A percentile compares a stretch with the other conserved stretches of the same genome.
Conservation (phyloP, 1,284 basidiomycete genomes). For the Trichosporon sp. region DNA sequence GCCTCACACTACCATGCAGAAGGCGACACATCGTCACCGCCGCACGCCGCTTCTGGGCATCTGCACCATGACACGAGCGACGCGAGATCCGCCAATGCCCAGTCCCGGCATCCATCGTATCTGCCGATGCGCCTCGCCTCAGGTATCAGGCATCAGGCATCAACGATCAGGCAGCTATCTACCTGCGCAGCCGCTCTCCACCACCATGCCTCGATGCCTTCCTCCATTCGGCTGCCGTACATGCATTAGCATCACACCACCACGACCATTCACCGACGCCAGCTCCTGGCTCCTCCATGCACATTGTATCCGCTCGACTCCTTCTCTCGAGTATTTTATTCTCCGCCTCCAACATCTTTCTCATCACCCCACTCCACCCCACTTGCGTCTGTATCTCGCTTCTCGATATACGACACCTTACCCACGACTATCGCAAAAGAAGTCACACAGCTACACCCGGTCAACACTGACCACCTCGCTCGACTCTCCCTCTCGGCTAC, state of each 20-base stretch:
- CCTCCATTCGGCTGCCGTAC: not conserved
- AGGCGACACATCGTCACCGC: not conserved
- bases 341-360: not conserved
- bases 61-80: not conserved
- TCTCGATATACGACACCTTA: not conserved
- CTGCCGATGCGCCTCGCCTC: not conserved
- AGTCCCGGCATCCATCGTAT: not conserved
- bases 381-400: not conserved
- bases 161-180: too few relatives aligned
- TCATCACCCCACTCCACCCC: not conserved
- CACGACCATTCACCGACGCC: not conserved
- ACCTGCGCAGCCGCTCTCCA: too few relatives aligned
- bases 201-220: not conserved
- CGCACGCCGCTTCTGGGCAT: not conserved
- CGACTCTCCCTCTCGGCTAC: not conserved
- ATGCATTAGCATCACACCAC: not conserved
- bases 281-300: not conserved
- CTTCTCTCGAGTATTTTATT: not conserved
- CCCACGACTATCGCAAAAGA: not conserved
- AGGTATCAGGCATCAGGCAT: too few relatives aligned
- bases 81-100: not conserved
- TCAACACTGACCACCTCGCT: not conserved
- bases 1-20: not conserved
- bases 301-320: not conserved
- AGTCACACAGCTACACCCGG: not conserved